Conservation (phyloP, 192 early-diverging fungal genomes). For the Chytriomyces sp. region DNA sequence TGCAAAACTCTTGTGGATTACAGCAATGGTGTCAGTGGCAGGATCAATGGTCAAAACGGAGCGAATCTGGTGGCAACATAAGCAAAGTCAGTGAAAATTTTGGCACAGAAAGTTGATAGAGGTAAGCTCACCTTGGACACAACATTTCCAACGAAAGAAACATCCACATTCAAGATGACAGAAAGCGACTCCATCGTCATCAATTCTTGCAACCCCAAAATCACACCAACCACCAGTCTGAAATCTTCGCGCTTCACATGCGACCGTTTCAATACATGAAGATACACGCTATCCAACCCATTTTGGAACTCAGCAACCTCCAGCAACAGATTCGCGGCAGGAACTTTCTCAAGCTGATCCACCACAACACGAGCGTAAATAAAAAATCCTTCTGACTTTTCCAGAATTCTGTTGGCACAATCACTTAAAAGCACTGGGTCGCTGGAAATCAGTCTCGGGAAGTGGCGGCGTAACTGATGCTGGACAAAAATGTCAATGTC, state of each 20-base stretch:
- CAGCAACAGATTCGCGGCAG: not conserved
- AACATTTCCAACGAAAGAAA: not conserved
- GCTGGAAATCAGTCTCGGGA: not conserved
- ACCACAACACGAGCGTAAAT: conserved; percentile 13
- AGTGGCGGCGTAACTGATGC: not conserved
- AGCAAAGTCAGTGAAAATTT: too few species aligned
- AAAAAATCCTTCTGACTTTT: conserved; percentile 37
- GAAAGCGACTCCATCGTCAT: not conserved
- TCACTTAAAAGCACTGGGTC: not conserved
- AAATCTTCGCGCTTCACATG: not conserved
- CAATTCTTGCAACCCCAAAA: conserved; percentile 7
- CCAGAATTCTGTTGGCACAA: not conserved
- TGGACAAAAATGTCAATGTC: conserved; percentile 8
- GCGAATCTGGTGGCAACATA: too few species aligned
- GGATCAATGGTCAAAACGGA: conserved; percentile 15
- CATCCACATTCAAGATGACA: not conserved
- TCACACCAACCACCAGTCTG: not conserved
- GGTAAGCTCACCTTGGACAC: not conserved
- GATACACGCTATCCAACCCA: conserved; percentile 22
- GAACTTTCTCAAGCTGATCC: conserved; percentile 6
- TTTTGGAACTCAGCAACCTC: not conserved
- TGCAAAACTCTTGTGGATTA: conserved; percentile 30
- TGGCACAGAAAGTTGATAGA: too few species aligned
- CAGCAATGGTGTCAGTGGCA: not conserved
- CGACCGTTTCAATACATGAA: not conserved